Percentiles rank a stretch among this genome's conserved stretches.
phyloP scores from a whole-genome alignment of 1,284 basidiomycete species.

The Marasmius oreades region DNA sequence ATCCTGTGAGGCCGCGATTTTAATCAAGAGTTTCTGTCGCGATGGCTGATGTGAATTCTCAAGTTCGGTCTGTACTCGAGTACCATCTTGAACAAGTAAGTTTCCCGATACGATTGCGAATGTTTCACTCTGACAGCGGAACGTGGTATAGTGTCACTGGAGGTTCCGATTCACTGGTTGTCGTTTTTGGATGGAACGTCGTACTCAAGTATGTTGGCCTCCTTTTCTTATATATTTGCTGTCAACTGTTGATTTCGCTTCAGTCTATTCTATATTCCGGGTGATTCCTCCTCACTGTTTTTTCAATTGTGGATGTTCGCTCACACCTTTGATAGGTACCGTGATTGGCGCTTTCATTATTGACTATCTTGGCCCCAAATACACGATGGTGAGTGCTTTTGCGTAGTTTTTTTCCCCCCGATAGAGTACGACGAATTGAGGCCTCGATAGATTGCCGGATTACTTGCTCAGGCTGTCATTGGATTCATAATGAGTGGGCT shows the following conservation, averaged over 20 bases:
- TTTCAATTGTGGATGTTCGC: neutral
- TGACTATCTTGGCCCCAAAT: slow-evolving; percentile 72
- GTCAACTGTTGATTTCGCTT: neutral
- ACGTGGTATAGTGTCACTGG: slow-evolving; percentile 53
- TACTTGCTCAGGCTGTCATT: slow-evolving; percentile 66
- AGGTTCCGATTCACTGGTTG: slow-evolving; percentile 40
- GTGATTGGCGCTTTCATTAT: slow-evolving; percentile 77
- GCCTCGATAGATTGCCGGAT: slow-evolving; percentile 55
- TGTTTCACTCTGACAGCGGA: neutral
- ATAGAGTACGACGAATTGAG: neutral
- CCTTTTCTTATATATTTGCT: neutral
- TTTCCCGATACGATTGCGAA: slow-evolving; percentile 8
- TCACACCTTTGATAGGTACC: slow-evolving; percentile 43
- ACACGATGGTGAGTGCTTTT: slow-evolving; percentile 60
- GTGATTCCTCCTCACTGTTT: slow-evolving; percentile 20
- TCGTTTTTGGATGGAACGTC: slow-evolving; percentile 75
- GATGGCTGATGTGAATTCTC: slow-evolving; percentile 2
- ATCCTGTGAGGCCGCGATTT: slow-evolving; percentile 46
- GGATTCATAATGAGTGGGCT: slow-evolving; percentile 86
- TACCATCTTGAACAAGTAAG: slow-evolving; percentile 68
- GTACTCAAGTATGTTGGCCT: slow-evolving; percentile 63
- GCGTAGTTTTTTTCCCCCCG: neutral
- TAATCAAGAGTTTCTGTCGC: neutral
- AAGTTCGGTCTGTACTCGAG: slow-evolving; percentile 85
- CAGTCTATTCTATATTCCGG: slow-evolving; percentile 76